phyloP scores from a whole-genome alignment of 345 rosid species.

The thale cress (Arabidopsis thaliana) region TAIR10.1 NC_003070.9:19775001-19775500 shows the following conservation, averaged over 20 bases:
- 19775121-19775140: slow-evolving; percentile 64
- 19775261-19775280: not conserved
- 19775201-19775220: slow-evolving; percentile 65
- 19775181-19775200: slow-evolving; percentile 71
- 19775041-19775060: slow-evolving; percentile 72
- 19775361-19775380: slow-evolving; percentile 81
- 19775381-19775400: slow-evolving; percentile 97
- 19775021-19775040: slow-evolving; percentile 64
- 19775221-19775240: slow-evolving; percentile 71
- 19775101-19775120: slow-evolving; percentile 64
- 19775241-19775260: not conserved
- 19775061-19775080: slow-evolving; percentile 61
- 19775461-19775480: slow-evolving; percentile 68
- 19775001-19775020: slow-evolving; percentile 77
- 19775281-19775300: slow-evolving; percentile 14
- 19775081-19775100: slow-evolving; percentile 59
- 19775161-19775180: slow-evolving; percentile 86
- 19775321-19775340: slow-evolving; percentile 91
- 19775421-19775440: slow-evolving; percentile 85
- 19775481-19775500: slow-evolving; percentile 59
- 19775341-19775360: slow-evolving; percentile 95
- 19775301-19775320: slow-evolving; percentile 65
- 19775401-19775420: slow-evolving; percentile 97
- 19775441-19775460: slow-evolving; percentile 83
- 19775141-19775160: slow-evolving; percentile 85